phyloP scores from a whole-genome alignment of 345 rosid species.

The Gynandropsis gynandra region DNA sequence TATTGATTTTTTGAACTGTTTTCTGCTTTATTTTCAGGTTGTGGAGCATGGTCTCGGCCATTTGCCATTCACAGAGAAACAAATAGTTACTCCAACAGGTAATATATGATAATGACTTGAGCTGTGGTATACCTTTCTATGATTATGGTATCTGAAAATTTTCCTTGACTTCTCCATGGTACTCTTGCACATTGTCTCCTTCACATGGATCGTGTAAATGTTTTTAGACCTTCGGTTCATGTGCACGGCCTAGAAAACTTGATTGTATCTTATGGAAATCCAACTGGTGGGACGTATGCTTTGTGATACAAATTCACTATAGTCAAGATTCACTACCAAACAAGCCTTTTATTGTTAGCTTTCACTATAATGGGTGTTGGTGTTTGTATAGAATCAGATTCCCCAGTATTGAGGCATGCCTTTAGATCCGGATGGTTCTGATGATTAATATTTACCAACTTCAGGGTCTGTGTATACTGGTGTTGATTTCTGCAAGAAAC shows the following conservation, averaged over 20 bases:
- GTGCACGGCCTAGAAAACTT: not conserved
- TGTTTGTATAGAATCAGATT: not conserved
- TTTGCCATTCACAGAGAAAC: slow-evolving; percentile 94
- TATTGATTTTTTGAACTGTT: slow-evolving; percentile 10
- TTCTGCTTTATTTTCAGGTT: slow-evolving; percentile 48
- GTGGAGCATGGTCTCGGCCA: slow-evolving; percentile 98
- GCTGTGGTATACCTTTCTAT: slow-evolving; percentile 4
- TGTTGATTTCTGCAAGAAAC: slow-evolving; percentile 97
- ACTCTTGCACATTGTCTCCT: not conserved
- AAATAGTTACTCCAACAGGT: slow-evolving; percentile 95
- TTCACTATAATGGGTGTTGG: too few relatives aligned
- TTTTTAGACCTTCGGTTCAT: too few relatives aligned
- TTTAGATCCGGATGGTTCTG: slow-evolving; percentile 1
- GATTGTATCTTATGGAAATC: slow-evolving; percentile 1
- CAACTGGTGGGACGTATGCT: not conserved
- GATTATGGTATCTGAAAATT: slow-evolving; percentile 7
- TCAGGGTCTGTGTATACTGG: slow-evolving; percentile 80
- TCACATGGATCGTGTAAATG: not conserved
- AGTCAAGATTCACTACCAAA: too few relatives aligned
- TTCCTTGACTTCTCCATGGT: slow-evolving; percentile 3
- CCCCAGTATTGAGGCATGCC: too few relatives aligned
- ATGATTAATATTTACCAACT: slow-evolving; percentile 16
- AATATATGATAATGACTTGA: slow-evolving; percentile 13
- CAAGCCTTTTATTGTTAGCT: too few relatives aligned
- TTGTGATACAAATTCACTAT: too few relatives aligned